Percentiles rank a stretch among this genome's conserved stretches.
phyloP scores from a whole-genome alignment of 1,139 yeast genomes.

The Candida tropicalis region DNA sequence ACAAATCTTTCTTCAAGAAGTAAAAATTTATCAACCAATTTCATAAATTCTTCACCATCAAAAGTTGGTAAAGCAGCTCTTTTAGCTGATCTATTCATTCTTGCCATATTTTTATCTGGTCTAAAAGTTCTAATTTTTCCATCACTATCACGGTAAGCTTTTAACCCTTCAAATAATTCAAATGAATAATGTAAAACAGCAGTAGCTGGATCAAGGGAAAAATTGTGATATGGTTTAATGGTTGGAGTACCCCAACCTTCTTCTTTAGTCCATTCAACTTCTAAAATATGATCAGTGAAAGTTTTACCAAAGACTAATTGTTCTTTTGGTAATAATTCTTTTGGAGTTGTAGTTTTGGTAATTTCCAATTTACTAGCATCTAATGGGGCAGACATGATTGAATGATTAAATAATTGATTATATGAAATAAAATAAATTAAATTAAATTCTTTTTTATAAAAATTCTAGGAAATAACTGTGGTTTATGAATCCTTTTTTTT shows the following conservation, averaged over 20 bases:
- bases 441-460: too few species aligned
- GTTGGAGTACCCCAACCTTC: constrained; percentile 87
- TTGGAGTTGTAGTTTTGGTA: constrained; percentile 60
- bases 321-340: constrained; percentile 68
- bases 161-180: constrained; percentile 94
- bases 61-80: constrained; percentile 87
- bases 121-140: constrained; percentile 82
- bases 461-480: too few species aligned
- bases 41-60: constrained; percentile 73
- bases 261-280: constrained; percentile 77
- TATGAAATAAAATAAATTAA: neutral
- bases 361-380: constrained; percentile 72
- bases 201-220: constrained; percentile 81
- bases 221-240: constrained; percentile 80
- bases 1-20: constrained; percentile 73
- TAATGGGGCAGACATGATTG: constrained; percentile 33
- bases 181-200: constrained; percentile 93
- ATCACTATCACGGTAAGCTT: constrained; percentile 79
- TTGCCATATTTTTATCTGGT: constrained; percentile 85
- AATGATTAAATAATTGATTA: constrained; percentile 13
- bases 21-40: constrained; percentile 74
- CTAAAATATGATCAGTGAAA: constrained; percentile 89
- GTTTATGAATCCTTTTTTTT: too few species aligned
- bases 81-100: constrained; percentile 86
- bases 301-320: constrained; percentile 82